Percentiles rank a stretch among this genome's conserved stretches.
phyloP scores from a whole-genome alignment of 352 stramenopile species.

The Pythium chondricola region DNA sequence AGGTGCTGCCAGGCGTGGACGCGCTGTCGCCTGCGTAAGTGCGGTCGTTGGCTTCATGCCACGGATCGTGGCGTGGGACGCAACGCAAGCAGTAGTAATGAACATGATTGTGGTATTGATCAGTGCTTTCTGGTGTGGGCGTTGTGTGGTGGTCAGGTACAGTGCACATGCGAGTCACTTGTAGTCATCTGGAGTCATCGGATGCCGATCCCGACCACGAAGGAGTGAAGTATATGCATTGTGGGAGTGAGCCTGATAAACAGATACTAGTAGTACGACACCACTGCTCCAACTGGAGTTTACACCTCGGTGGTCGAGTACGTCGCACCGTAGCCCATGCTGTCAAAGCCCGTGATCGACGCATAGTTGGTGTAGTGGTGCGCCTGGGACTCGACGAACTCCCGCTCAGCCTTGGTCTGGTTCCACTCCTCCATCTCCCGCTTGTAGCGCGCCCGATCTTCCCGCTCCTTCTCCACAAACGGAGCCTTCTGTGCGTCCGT shows the following conservation, averaged over 20 bases:
- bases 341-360: slow-evolving; percentile 77
- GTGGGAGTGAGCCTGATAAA: too few relatives aligned
- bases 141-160: too few relatives aligned
- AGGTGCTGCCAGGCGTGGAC: slow-evolving; percentile 97
- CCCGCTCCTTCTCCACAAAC: slow-evolving; percentile 90
- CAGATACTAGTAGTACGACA: too few relatives aligned
- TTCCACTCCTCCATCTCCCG: slow-evolving; percentile 91
- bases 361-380: slow-evolving; percentile 80
- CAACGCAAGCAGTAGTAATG: too few relatives aligned
- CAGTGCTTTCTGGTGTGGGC: too few relatives aligned
- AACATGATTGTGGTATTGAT: too few relatives aligned
- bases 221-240: too few relatives aligned
- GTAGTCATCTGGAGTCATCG: too few relatives aligned
- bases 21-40: slow-evolving; percentile 84
- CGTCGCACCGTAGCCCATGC: slow-evolving; percentile 64
- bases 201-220: too few relatives aligned
- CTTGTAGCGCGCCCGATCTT: slow-evolving; percentile 90
- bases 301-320: slow-evolving; percentile 45
- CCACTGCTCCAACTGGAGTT: too few relatives aligned
- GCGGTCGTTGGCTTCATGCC: slow-evolving; percentile 6
- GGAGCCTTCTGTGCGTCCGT: slow-evolving; percentile 87
- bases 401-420: slow-evolving; percentile 73
- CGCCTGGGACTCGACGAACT: slow-evolving; percentile 77
- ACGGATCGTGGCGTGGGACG: too few relatives aligned
- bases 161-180: too few relatives aligned